Base-by-base conservation (phyloP, 164 flowering plant genomes). In the Cinnamomum chago region DNA sequence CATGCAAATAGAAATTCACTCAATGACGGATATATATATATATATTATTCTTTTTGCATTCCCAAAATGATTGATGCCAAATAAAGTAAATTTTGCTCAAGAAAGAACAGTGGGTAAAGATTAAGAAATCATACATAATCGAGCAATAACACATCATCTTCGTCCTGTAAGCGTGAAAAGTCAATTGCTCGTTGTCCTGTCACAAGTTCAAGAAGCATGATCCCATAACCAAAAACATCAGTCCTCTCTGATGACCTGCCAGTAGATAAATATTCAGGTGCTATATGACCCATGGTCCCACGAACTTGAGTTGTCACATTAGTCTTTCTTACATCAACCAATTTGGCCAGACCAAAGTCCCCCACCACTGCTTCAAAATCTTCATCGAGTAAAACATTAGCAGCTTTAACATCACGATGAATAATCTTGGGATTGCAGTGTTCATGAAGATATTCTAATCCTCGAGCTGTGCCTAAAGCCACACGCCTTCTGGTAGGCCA, bases 271-370 rank as follows among this genome's bases (percentile, higher is more conserved):
- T 93, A 93, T 74, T 93, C 98, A 17, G 97, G 98, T 40, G 98
- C 98, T 67, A 93, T 93, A 79, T 93, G 98, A 50, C 98, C 98
- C 92, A 93, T 92, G 27, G 97, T 93, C 55, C 98, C 98, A 58
- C 97, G 93, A 81, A 93, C 94, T 81, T 89, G 93, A 71, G 95
- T 91, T 7, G 96, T 93, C 50, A 93, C 93, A 70, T 89, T 90
- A 71, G 92, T 90, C 79, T 85, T 84, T 55, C 90, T 81, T 71
- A 89, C 92, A 79, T 91, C 96, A 30, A 93, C 93, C 72, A 90
- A 75, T 82, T 93, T 90, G 35, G 98, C 94, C 72, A 93, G 73
- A 67, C 98, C 98, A 81, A 93, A 93, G 77, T 93, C 98, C 60
- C 97, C 97, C 76, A 93, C 95, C 70, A 92, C 98, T 35, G 97